A percentile compares a stretch with the other conserved stretches of the same genome.
phyloP scores from a whole-genome alignment of 179 eudicot species.

The Beta macrorhiza region DNA sequence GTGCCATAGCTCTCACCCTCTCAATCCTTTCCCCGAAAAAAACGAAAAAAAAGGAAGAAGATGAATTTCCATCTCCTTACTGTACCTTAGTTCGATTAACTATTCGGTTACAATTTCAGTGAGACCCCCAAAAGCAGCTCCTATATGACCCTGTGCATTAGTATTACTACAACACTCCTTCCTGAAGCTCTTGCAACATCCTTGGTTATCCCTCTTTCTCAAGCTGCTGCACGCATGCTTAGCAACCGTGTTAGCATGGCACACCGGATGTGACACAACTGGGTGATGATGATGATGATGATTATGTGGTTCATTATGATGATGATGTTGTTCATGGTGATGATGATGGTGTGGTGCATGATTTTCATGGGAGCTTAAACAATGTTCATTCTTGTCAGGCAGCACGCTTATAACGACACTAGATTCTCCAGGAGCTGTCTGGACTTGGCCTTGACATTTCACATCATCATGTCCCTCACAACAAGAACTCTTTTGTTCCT shows the following conservation, averaged over 20 bases:
- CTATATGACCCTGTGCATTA: slow-evolving; percentile 22
- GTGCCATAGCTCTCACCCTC: background rate
- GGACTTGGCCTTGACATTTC: background rate
- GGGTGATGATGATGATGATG: background rate
- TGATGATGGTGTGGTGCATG: slow-evolving; percentile 9
- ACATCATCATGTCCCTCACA: slow-evolving; percentile 16
- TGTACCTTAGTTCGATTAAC: background rate
- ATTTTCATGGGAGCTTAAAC: slow-evolving; percentile 7
- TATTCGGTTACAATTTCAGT: slow-evolving; percentile 44
- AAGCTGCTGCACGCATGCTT: slow-evolving; percentile 29
- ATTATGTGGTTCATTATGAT: background rate
- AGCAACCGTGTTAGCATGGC: slow-evolving; percentile 18
- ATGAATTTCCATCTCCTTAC: background rate
- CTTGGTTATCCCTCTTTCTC: slow-evolving; percentile 31
- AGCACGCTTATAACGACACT: background rate
- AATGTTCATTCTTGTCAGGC: slow-evolving; percentile 5
- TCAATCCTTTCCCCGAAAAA: background rate
- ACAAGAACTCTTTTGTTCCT: slow-evolving; percentile 12
- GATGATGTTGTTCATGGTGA: background rate
- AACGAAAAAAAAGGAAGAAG: background rate
- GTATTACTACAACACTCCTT: slow-evolving; percentile 32
- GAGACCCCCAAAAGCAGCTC: slow-evolving; percentile 33
- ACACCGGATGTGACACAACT: slow-evolving; percentile 4
- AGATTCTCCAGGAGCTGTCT: background rate
- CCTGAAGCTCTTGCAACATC: slow-evolving; percentile 42